phyloP scores from a whole-genome alignment of 805 yeast genomes.

The Saccharomycopsis javanensis region DNA sequence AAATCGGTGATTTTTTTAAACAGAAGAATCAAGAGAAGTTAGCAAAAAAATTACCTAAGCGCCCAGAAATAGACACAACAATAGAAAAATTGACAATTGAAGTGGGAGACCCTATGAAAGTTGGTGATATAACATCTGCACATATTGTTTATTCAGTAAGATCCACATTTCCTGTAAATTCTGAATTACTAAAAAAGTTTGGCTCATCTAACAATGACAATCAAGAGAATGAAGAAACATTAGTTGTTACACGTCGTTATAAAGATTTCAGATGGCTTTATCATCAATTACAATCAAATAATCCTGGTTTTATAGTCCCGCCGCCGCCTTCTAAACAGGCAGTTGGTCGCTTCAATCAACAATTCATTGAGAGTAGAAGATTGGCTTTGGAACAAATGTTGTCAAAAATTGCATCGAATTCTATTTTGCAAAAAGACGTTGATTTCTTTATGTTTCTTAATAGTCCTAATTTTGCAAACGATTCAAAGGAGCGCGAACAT shows the following conservation, averaged over 20 bases:
- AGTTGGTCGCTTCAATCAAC: conserved; percentile 84
- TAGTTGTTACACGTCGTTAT: conserved; percentile 72
- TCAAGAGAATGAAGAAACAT: conserved; percentile 30
- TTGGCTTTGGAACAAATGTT: conserved; percentile 82
- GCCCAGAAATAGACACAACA: conserved; percentile 17
- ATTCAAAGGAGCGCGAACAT: conserved; percentile 61
- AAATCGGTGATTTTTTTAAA: conserved; percentile 16
- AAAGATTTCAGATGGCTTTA: conserved; percentile 92
- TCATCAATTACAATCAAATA: conserved; percentile 73
- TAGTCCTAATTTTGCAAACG: conserved; percentile 57
- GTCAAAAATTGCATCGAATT: conserved; percentile 49
- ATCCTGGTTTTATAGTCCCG: conserved; percentile 86
- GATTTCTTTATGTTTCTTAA: conserved; percentile 75
- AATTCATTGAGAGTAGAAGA: conserved; percentile 79
- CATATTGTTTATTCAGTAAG: conserved; percentile 81
- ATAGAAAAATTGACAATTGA: conserved; percentile 43
- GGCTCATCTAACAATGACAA: conserved; percentile 22
- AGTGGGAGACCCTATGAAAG: conserved; percentile 86
- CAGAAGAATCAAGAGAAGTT: conserved; percentile 8
- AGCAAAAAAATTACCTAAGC: conserved; percentile 15
- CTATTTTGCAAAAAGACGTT: conserved; percentile 52
- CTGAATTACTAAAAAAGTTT: conserved; percentile 34
- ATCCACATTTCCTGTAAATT: conserved; percentile 29
- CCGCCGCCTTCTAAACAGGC: conserved; percentile 95
- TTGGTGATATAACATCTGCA: conserved; percentile 81